Evolutionary conservation across 2,329 filamentous ascomycete genomes (phyloP).

Genomic region (Magnaporthiopsis incrustans): DNA sequence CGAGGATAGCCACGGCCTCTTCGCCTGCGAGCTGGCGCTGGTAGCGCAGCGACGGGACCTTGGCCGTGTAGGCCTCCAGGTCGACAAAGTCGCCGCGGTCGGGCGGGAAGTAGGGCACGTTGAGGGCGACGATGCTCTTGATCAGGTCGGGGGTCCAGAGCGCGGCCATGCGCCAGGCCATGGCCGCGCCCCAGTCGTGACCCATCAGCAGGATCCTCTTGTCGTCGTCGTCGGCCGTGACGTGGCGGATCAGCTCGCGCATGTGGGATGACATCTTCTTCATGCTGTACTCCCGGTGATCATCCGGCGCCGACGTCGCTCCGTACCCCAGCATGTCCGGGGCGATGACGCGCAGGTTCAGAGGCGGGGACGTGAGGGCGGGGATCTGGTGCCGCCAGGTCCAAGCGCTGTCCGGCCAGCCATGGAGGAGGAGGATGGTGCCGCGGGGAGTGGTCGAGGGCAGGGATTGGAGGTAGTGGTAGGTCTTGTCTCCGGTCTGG

Average conservation of each 20-base stretch:
- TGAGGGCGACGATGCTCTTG: slow-evolving; percentile 30
- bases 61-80: slow-evolving; percentile 35
- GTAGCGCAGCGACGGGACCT: slow-evolving; percentile 66
- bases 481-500: not conserved
- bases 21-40: slow-evolving; percentile 70
- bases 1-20: slow-evolving; percentile 52
- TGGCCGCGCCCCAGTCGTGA: slow-evolving; percentile 38
- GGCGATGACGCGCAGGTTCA: slow-evolving; percentile 45
- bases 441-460: not conserved
- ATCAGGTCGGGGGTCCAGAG: slow-evolving; percentile 56
- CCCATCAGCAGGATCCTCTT: slow-evolving; percentile 31
- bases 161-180: slow-evolving; percentile 40
- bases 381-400: slow-evolving; percentile 79
- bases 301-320: slow-evolving; percentile 29
- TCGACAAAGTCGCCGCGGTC: slow-evolving; percentile 32
- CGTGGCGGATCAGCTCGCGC: slow-evolving; percentile 47
- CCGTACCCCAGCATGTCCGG: slow-evolving; percentile 30
- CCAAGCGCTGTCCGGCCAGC: slow-evolving; percentile 37
- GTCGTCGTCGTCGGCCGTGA: slow-evolving; percentile 29
- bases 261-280: slow-evolving; percentile 27
- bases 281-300: slow-evolving; percentile 26
- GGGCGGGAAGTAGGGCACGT: slow-evolving; percentile 31
- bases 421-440: slow-evolving; percentile 31
- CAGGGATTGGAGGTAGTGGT: slow-evolving; percentile 3
- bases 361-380: slow-evolving; percentile 45